A percentile compares a stretch with the other conserved stretches of the same genome.
phyloP scores from a whole-genome alignment of 2,329 filamentous ascomycete species.

The Colletotrichum horii region DNA sequence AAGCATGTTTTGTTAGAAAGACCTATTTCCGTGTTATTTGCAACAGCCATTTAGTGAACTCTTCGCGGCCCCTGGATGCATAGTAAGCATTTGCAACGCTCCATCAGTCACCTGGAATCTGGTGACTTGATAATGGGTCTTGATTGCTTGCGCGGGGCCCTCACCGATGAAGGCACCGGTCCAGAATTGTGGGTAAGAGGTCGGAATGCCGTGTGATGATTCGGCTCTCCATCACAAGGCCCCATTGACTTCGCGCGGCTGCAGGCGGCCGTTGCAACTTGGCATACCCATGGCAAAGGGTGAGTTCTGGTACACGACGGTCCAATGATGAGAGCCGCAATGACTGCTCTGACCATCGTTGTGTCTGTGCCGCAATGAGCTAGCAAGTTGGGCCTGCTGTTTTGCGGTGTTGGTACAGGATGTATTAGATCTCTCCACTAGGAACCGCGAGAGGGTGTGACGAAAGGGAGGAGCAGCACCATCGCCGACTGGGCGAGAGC shows the following conservation, averaged over 20 bases:
- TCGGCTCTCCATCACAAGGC: slow-evolving; percentile 4
- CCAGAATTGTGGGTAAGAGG: slow-evolving; percentile 1
- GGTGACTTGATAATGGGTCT: background rate
- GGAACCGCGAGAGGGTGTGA: slow-evolving; percentile 4
- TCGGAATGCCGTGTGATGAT: background rate
- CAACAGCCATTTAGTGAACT: background rate
- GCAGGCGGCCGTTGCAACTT: slow-evolving; percentile 20
- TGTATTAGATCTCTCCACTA: slow-evolving; percentile 13
- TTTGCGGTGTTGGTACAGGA: slow-evolving; percentile 1
- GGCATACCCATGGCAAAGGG: slow-evolving; percentile 12
- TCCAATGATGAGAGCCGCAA: slow-evolving; percentile 16
- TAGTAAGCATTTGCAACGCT: background rate
- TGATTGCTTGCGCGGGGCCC: background rate
- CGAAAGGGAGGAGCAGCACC: slow-evolving; percentile 3
- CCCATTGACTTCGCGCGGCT: slow-evolving; percentile 11
- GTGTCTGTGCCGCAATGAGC: slow-evolving; percentile 2
- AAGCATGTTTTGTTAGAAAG: background rate
- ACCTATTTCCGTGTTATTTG: background rate
- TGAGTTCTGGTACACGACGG: background rate
- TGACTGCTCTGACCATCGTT: background rate
- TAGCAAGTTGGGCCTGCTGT: background rate
- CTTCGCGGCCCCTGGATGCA: background rate
- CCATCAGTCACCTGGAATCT: background rate
- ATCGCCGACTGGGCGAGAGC: background rate
- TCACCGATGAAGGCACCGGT: slow-evolving; percentile 11